Percentiles rank a stretch among this genome's conserved stretches.
These are phyloP conservation scores for Alnus glutinosa DNA, from an alignment of 306 rosid species.

Conservation along the genomic window DNA sequence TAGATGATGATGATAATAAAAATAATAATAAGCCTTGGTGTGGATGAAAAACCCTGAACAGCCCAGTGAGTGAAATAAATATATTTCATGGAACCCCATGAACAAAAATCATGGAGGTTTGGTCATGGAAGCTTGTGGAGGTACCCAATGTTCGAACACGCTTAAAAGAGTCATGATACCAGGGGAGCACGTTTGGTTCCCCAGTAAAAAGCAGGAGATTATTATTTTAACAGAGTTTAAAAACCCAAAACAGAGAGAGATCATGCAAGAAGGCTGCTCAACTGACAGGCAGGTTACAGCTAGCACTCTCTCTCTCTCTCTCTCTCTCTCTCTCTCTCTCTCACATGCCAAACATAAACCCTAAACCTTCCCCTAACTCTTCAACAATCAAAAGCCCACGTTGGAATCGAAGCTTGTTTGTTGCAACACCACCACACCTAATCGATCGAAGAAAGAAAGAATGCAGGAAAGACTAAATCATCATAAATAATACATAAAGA, in stretches of 20 bases:
- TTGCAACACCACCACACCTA: slow-evolving; percentile 15
- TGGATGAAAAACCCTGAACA: slow-evolving; percentile 15
- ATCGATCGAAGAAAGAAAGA: slow-evolving; percentile 1
- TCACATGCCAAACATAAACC: slow-evolving; percentile 51
- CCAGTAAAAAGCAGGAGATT: slow-evolving; percentile 35
- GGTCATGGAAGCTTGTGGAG: slow-evolving; percentile 44
- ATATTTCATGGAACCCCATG: slow-evolving; percentile 27
- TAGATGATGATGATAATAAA: neutral
- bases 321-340: slow-evolving; percentile 34
- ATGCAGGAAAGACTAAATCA: neutral
- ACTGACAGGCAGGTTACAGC: slow-evolving; percentile 95
- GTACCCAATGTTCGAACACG: slow-evolving; percentile 47
- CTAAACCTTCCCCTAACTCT: slow-evolving; percentile 47
- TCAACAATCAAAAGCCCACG: slow-evolving; percentile 52
- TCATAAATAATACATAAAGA: neutral
- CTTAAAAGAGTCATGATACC: slow-evolving; percentile 64
- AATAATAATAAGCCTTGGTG: neutral
- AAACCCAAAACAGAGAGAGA: slow-evolving; percentile 36
- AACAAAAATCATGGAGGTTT: slow-evolving; percentile 43
- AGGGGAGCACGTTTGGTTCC: slow-evolving; percentile 77
- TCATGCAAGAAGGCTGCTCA: slow-evolving; percentile 97
- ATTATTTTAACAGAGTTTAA: neutral
- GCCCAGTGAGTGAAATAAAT: slow-evolving; percentile 9
- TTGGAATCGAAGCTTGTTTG: slow-evolving; percentile 20
- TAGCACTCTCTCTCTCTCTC: slow-evolving; percentile 45